A percentile compares a stretch with the other conserved stretches of the same genome.
phyloP scores from a whole-genome alignment of 2,329 filamentous ascomycete species.

The Tolypocladium guangdongense region DNA sequence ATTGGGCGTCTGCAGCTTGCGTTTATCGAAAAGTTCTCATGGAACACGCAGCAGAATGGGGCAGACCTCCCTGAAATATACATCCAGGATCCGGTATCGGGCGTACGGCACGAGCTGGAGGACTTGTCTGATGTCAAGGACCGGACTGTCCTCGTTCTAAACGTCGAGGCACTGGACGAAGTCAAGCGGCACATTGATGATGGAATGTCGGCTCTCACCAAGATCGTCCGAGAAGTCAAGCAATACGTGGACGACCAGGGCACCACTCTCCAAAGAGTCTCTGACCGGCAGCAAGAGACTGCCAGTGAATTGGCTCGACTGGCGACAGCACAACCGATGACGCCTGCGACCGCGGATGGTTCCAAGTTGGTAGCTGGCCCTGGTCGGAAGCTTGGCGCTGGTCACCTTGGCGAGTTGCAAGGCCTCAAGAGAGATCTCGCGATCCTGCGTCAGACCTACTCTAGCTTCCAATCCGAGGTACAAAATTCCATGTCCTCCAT shows the following conservation, averaged over 20 bases:
- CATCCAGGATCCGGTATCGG: constrained; percentile 90
- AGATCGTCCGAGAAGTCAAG: constrained; percentile 77
- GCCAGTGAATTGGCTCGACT: constrained; percentile 71
- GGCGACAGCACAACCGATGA: constrained; percentile 33
- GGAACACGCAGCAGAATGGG: constrained; percentile 94
- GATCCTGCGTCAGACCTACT: constrained; percentile 85
- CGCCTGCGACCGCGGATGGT: constrained; percentile 31
- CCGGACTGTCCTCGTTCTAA: constrained; percentile 85
- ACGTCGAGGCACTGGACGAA: constrained; percentile 86
- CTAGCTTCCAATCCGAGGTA: constrained; percentile 80
- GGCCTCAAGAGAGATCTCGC: constrained; percentile 79
- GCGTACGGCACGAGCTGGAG: constrained; percentile 92
- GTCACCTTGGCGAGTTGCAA: constrained; percentile 68
- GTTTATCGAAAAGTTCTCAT: constrained; percentile 98
- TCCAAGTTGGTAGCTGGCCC: constrained; percentile 20
- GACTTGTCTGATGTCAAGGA: constrained; percentile 91
- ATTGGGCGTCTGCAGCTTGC: constrained; percentile 84
- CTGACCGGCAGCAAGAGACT: constrained; percentile 81
- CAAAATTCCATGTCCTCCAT: constrained; percentile 78
- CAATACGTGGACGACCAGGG: constrained; percentile 77
- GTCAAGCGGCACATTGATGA: constrained; percentile 96
- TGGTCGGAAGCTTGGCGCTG: constrained; percentile 38
- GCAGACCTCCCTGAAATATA: constrained; percentile 93
- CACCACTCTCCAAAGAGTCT: constrained; percentile 71
- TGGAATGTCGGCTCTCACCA: constrained; percentile 67